These are phyloP conservation scores for Aspergillus tubingensis DNA, from an alignment of 2,329 filamentous ascomycete genomes.

Conservation along the genomic window DNA sequence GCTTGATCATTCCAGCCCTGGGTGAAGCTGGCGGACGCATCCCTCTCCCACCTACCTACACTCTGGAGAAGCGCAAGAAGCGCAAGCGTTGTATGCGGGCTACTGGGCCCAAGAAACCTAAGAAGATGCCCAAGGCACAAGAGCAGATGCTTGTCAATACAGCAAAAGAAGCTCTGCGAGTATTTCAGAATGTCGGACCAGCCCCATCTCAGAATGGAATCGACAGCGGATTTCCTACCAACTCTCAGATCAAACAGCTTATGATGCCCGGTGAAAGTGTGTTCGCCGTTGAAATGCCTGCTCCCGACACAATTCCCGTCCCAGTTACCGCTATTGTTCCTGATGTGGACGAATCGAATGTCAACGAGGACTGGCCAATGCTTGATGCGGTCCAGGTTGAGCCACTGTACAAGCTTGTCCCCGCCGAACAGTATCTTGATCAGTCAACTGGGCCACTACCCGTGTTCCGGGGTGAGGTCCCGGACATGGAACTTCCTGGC, in stretches of 20 bases:
- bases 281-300: not conserved
- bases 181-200: not conserved
- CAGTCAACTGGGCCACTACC: not conserved
- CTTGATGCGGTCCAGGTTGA: not conserved
- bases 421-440: not conserved
- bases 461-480: conserved; percentile 1
- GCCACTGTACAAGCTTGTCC: not conserved
- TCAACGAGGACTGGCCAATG: not conserved
- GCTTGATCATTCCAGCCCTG: conserved; percentile 19
- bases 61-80: not conserved
- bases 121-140: not conserved
- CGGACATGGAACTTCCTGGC: conserved; percentile 7
- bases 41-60: conserved; percentile 12
- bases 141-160: not conserved
- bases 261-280: no score
- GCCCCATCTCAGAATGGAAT: not conserved
- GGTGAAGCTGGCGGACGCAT: conserved; percentile 26
- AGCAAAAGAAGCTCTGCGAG: not conserved
- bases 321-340: not conserved
- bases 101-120: not conserved
- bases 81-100: not conserved
- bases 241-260: no score
- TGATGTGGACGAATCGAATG: not conserved
- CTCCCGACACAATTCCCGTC: not conserved
- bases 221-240: not conserved